phyloP scores from a whole-genome alignment of 495 filamentous ascomycete species.

The Penicillium daleae region DNA sequence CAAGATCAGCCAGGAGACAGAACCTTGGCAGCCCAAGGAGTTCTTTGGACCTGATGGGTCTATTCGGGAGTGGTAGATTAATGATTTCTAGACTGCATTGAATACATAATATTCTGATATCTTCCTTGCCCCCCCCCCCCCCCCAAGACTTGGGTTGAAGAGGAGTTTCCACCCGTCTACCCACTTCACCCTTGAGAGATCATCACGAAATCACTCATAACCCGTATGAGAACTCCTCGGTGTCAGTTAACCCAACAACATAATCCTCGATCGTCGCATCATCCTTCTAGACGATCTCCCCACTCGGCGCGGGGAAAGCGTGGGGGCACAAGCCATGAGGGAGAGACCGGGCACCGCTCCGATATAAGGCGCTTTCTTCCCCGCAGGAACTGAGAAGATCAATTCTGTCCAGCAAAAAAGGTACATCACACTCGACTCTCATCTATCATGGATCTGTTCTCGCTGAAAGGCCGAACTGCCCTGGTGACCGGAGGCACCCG shows the following conservation, averaged over 20 bases:
- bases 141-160: too few species aligned
- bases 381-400: neutral
- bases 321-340: conserved; percentile 9
- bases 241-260: neutral
- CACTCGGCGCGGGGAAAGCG: conserved; percentile 19
- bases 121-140: too few species aligned
- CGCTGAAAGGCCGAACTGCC: conserved; percentile 59
- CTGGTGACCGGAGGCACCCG: conserved; percentile 82
- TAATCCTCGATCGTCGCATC: neutral
- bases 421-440: neutral
- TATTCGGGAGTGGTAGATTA: conserved; percentile 70
- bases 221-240: neutral
- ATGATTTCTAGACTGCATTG: neutral
- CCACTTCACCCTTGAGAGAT: too few species aligned
- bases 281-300: neutral
- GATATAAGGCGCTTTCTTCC: conserved; percentile 13
- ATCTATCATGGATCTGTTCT: conserved; percentile 26
- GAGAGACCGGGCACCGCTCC: neutral
- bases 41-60: conserved; percentile 74
- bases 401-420: neutral
- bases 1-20: conserved; percentile 53
- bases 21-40: conserved; percentile 63
- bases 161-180: neutral
- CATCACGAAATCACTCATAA: neutral
- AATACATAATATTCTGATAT: neutral